Evolutionary conservation across 371 early-diverging fungal species (phyloP).

Genomic region (Mortierella sp.): DNA sequence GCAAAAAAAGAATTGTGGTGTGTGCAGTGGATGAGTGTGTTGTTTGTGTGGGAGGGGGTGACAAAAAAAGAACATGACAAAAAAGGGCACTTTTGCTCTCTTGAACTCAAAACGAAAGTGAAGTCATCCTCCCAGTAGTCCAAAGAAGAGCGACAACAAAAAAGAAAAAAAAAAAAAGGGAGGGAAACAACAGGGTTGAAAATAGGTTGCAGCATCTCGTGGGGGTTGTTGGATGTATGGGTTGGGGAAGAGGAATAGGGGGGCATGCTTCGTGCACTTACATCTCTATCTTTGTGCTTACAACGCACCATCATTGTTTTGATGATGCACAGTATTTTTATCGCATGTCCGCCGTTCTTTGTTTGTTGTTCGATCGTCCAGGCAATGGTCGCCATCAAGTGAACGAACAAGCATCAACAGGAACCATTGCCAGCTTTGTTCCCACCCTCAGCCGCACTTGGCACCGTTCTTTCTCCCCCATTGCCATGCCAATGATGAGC

Average conservation of each 20-base stretch:
- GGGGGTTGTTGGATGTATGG: not conserved
- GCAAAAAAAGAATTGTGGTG: constrained; percentile 3
- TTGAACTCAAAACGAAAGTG: not conserved
- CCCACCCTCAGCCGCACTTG: not conserved
- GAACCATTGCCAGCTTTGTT: not conserved
- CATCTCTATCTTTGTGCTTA: not conserved
- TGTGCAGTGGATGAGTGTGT: not conserved
- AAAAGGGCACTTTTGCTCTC: not conserved
- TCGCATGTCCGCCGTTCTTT: not conserved
- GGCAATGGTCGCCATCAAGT: no score
- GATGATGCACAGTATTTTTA: not conserved
- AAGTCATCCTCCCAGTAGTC: not conserved
- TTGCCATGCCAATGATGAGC: not conserved
- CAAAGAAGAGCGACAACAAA: not conserved
- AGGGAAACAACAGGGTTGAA: not conserved
- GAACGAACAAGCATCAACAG: no score
- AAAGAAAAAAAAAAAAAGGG: not conserved
- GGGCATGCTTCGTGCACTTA: not conserved
- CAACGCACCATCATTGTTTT: not conserved
- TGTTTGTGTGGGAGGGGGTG: not conserved
- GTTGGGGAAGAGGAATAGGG: not conserved
- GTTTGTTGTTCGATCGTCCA: not conserved
- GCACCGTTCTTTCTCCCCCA: not conserved
- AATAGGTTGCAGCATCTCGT: not conserved
- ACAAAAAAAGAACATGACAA: not conserved